Evolutionary conservation across 345 rosid species (phyloP), one percentile per base, ranked within the genome.

Genomic region (Anacardium occidentale): DNA sequence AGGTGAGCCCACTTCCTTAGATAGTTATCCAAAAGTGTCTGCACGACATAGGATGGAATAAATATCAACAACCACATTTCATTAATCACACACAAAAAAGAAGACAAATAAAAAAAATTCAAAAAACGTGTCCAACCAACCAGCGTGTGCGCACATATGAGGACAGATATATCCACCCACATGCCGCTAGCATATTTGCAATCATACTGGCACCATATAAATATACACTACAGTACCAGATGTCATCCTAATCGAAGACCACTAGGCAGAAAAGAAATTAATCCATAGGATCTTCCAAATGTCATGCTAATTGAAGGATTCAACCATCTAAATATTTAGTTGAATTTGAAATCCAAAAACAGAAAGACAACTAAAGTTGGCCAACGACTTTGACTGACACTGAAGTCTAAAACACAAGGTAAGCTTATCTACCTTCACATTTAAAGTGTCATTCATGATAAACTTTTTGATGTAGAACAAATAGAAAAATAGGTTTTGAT

Each of bases 1-100:
- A 1, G 88, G 77, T 50, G 96, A 84, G 55, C 97, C 92, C 58
- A 92, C 88, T 77, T 89, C 97, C 78, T 88, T 84, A 26, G 98
- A 89, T 54, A 95, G 78, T 87, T 83, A 74, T 81, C 75, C 75
- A 95, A 54, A 62, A 88, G 71, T 59, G 85, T 86, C 99, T 95
- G 88, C 60, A 66, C 42, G 44, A 58, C 51, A 72, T 7, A 8
- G 62, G 2, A 14, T 21, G 54, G 59, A 60, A 57, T 42, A 72
- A n/a, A n/a, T n/a, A 78, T 53, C 47, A 25, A 34, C 45, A 64
- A 51, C 18, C 26, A 58, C 59, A 71, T 18, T 54, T 20, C 37
- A 59, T 34, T 18, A 70, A 32, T 63, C 55, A 22, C 10, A 64
- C 11, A 54, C 51, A 51, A 21, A 71, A 14, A 34, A 9, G 65